phyloP scores from a whole-genome alignment of 345 rosid species.

The Acer negundo region DNA sequence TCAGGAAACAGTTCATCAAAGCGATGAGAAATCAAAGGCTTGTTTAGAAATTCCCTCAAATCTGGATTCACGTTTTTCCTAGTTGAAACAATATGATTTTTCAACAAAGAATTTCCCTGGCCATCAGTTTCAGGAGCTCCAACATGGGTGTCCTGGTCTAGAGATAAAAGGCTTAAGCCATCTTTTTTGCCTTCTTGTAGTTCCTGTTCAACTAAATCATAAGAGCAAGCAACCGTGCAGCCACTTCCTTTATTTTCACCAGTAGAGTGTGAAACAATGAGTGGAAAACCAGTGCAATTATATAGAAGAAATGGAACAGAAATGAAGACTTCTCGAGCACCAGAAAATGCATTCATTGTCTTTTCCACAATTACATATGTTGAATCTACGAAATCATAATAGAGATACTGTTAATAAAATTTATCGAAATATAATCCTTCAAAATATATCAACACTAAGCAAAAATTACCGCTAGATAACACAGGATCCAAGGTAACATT shows the following conservation, averaged over 20 bases:
- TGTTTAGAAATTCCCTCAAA: slow-evolving; percentile 32
- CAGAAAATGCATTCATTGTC: slow-evolving; percentile 82
- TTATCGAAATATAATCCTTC: not conserved
- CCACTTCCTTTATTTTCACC: slow-evolving; percentile 48
- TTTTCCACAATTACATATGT: slow-evolving; percentile 70
- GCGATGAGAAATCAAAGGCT: slow-evolving; percentile 40
- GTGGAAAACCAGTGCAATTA: slow-evolving; percentile 82
- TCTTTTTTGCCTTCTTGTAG: slow-evolving; percentile 48
- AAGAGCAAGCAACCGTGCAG: slow-evolving; percentile 71
- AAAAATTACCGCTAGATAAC: slow-evolving; percentile 50
- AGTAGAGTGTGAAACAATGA: slow-evolving; percentile 58
- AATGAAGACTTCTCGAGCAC: slow-evolving; percentile 78
- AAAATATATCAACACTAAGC: not conserved
- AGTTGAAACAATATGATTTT: slow-evolving; percentile 38
- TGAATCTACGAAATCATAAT: slow-evolving; percentile 49
- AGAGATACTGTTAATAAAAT: slow-evolving; percentile 20
- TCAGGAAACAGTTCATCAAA: slow-evolving; percentile 14
- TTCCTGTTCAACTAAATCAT: slow-evolving; percentile 59
- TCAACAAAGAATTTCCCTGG: slow-evolving; percentile 38
- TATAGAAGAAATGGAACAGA: slow-evolving; percentile 78
- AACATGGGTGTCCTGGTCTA: slow-evolving; percentile 41
- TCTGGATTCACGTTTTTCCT: slow-evolving; percentile 30
- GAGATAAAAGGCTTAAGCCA: slow-evolving; percentile 68
- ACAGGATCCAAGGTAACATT: slow-evolving; percentile 56
- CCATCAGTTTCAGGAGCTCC: slow-evolving; percentile 33